Evolutionary conservation across 2,329 filamentous ascomycete species (phyloP), one percentile per base, ranked within the genome.

Genomic region (Beauveria pseudobassiana): DNA sequence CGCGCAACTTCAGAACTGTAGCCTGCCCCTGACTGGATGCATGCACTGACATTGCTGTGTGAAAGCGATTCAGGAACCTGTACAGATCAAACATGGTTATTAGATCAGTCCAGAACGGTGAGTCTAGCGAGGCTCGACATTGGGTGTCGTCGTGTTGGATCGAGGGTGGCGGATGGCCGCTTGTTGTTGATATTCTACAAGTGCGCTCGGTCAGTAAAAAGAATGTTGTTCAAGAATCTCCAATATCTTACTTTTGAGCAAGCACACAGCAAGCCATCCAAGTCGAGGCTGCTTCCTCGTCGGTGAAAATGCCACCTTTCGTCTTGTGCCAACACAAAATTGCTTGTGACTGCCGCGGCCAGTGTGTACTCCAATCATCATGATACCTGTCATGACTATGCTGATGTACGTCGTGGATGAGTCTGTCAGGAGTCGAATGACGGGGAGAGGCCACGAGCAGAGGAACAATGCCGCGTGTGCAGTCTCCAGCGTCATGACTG

Each of bases 211-310:
- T 34, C 38, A 40, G 24, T 18, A 48, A 48, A 9, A 22, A 14
- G 10, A 7, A 34, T 14, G 26, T 6, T 6, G 26, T 12, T 5
- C 3, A 28, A 9, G 16, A 9, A 26, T 55, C 5, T 20, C 16
- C 16, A 9, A 18, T 6, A 22, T 62, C 67, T 3, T 67, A 80
- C 78, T 77, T 76, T 63, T 84, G 81, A 1, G 78, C 74, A 8
- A 83, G 72, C 16, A 82, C 78, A 26, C 80, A 82, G 64, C 79
- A 80, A 1, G 79, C 80, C 2, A 80, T 74, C 82, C 82, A 84
- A 0, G 81, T 82, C 52, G 74, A 78, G 0, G 76, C 74, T 2
- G 81, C 81, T 62, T 83, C 81, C 61, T 83, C 78, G 58, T 83
- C 77, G 0, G 78, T 78, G 48, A 77, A 75, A 2, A 72, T 74